Evolutionary conservation across 805 yeast species (phyloP).

Genomic region (Pichia rugopelliculosa): DNA sequence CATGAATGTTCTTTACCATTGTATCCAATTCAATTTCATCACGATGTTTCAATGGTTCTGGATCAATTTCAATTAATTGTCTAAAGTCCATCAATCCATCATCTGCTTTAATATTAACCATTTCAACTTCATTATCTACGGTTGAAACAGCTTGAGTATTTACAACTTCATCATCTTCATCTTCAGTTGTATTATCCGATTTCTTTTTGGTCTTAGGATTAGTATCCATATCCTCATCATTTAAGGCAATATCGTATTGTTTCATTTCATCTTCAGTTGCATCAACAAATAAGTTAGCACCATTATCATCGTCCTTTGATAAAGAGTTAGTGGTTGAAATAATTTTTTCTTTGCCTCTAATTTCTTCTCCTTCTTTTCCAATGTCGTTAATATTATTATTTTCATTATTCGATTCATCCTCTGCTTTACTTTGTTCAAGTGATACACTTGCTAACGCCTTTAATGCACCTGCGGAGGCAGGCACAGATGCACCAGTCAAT

Average conservation of each 20-base stretch:
- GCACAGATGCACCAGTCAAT: neutral
- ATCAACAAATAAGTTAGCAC: constrained; percentile 27
- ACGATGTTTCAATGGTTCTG: constrained; percentile 25
- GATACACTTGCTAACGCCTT: constrained; percentile 25
- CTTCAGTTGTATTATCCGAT: neutral
- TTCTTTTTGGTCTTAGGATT: neutral
- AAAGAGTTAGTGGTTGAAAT: constrained; percentile 5
- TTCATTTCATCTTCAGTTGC: constrained; percentile 28
- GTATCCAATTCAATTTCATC: constrained; percentile 17
- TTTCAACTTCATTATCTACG: constrained; percentile 4
- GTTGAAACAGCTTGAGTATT: neutral
- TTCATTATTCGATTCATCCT: neutral
- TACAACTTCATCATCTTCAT: constrained; percentile 4
- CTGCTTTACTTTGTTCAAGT: constrained; percentile 16
- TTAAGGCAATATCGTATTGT: constrained; percentile 6
- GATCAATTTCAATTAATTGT: constrained; percentile 21
- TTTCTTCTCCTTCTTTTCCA: neutral
- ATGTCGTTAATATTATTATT: neutral
- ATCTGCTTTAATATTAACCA: constrained; percentile 11
- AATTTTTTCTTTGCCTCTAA: neutral
- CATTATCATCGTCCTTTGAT: constrained; percentile 5
- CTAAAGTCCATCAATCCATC: constrained; percentile 15
- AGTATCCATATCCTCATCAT: neutral
- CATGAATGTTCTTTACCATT: constrained; percentile 19
- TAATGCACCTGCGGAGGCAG: constrained; percentile 4